Conservation (phyloP, 441 rosid species). For the Brassica balearica region DNA sequence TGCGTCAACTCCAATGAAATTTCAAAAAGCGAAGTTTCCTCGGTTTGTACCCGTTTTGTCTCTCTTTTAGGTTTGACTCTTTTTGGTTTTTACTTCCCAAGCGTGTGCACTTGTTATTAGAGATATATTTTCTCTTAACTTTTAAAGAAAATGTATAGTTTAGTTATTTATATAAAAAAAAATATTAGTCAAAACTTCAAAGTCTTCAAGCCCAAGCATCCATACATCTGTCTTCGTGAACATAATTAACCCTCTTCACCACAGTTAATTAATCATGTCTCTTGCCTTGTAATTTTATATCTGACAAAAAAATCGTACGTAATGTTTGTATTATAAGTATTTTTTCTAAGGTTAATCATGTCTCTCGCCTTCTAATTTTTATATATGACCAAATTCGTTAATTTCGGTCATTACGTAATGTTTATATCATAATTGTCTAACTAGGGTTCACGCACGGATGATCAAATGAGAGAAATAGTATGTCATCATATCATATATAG, state of each 20-base stretch:
- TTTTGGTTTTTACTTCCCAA: constrained; percentile 62
- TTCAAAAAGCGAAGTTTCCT: constrained; percentile 65
- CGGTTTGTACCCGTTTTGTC: constrained; percentile 74
- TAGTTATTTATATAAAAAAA: constrained; percentile 15
- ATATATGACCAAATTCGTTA: constrained; percentile 22
- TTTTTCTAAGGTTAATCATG: background rate
- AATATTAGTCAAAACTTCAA: constrained; percentile 49
- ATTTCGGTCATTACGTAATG: background rate
- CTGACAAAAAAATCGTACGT: constrained; percentile 20
- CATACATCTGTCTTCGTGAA: constrained; percentile 67
- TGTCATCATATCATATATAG: background rate
- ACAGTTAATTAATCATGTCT: constrained; percentile 23
- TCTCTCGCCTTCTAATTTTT: constrained; percentile 15
- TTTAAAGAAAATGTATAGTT: background rate
- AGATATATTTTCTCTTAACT: background rate
- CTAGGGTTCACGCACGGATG: background rate
- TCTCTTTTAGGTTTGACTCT: constrained; percentile 54
- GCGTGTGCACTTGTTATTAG: constrained; percentile 61
- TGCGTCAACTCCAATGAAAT: constrained; percentile 66
- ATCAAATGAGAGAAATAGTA: background rate
- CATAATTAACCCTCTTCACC: constrained; percentile 46
- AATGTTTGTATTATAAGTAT: background rate
- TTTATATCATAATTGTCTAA: background rate
- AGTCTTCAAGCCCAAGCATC: constrained; percentile 68
- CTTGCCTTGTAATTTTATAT: constrained; percentile 17